Evolutionary conservation across 1,284 basidiomycete species (phyloP), one percentile per base, ranked within the genome.

Genomic region (Cryptococcus wingfieldii): DNA sequence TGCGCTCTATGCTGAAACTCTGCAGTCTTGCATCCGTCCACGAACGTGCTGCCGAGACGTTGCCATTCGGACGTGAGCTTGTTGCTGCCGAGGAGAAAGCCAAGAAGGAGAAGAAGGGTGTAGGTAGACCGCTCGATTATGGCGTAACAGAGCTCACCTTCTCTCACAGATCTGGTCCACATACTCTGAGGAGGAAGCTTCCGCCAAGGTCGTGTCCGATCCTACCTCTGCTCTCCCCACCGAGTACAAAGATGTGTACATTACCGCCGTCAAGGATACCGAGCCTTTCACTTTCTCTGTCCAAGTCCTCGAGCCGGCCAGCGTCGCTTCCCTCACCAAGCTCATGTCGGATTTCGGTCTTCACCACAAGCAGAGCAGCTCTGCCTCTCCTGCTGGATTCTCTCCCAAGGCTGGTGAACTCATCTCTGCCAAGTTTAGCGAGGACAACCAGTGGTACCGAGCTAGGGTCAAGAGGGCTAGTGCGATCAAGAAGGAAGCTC

Each of bases 261-360:
- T 98, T 65, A 93, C 90, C 53, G 90, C 97, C 69, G 84, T 96
- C 45, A 86, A 90, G 52, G 83, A 85, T 6, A 85, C 85, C 52
- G 84, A 83, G 39, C 80, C 80, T n/a, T 88, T 97, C 71, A 80
- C 77, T 25, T 98, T 98, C 80, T 95, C 91, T 13, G 85, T 98
- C 14, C 95, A 98, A 74, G 82, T 96, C 46, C 82, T 96, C 27
- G 71, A 75, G 45, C 89, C 88, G 4, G 87, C 90, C 78, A 90
- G 90, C 55, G 92, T 94, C 55, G 88, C 87, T 7, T 86, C 88
- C 14, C 80, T 98, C 55, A 94, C 97, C 70, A 87, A 87, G 73
- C 82, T 98, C 61, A 98, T 98, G 95, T 81, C 81, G 50, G 94
- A 97, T 60, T 94, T 98, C 70, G 87, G 90, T 3, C 72, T 88